These are phyloP conservation scores for Oryza glaberrima DNA, from an alignment of 176 grass and related monocot genomes.

Conservation along the genomic window DNA sequence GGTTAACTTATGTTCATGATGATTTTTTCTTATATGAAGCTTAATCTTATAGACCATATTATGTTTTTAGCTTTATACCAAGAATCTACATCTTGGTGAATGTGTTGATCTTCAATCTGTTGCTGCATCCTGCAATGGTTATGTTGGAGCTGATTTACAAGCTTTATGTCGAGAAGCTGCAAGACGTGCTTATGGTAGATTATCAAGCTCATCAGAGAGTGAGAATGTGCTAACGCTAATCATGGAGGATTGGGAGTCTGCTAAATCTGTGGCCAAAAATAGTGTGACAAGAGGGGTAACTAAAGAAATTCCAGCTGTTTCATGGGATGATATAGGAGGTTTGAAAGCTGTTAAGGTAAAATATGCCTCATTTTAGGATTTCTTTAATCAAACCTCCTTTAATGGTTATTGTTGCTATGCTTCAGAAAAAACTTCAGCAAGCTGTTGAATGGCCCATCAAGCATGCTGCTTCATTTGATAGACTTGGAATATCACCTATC, in stretches of 20 bases:
- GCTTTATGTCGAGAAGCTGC: conserved; percentile 77
- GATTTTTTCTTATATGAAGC: background rate
- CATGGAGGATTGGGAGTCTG: conserved; percentile 78
- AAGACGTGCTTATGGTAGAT: conserved; percentile 60
- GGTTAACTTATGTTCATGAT: background rate
- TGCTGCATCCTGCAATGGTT: conserved; percentile 84
- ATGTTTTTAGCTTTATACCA: conserved; percentile 75
- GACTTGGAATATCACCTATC: conserved; percentile 85
- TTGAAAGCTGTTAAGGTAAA: conserved; percentile 84
- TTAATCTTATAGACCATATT: conserved; percentile 28
- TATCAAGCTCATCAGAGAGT: conserved; percentile 34
- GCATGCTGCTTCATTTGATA: conserved; percentile 68
- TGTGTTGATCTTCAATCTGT: conserved; percentile 75
- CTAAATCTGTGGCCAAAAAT: conserved; percentile 60
- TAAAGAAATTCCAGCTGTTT: conserved; percentile 73
- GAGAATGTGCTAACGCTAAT: conserved; percentile 45
- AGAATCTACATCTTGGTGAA: conserved; percentile 65
- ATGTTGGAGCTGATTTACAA: conserved; percentile 89
- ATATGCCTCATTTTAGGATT: conserved; percentile 22
- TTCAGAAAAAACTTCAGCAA: conserved; percentile 83
- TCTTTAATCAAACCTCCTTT: conserved; percentile 24
- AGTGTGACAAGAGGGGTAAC: conserved; percentile 83
- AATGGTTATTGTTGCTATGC: conserved; percentile 24
- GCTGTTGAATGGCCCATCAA: conserved; percentile 95
- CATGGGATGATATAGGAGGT: conserved; percentile 96